A percentile compares a stretch with the other conserved stretches of the same genome.
Conservation (phyloP, 1,139 yeast species). For the Hyphopichia pseudoburtonii region DNA sequence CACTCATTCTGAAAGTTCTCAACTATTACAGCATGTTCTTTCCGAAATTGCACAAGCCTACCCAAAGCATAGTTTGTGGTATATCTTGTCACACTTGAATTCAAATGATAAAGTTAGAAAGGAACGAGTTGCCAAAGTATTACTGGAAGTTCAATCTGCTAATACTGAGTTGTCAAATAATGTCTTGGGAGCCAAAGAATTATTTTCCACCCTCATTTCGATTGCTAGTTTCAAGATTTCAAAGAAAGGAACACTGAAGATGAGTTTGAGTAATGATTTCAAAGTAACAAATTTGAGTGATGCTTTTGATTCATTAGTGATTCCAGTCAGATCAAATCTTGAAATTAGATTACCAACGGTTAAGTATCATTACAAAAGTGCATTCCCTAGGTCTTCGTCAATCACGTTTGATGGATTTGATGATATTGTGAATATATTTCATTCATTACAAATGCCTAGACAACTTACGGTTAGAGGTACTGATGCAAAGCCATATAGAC, state of each 20-base stretch:
- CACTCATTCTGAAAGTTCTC: slow-evolving; percentile 55
- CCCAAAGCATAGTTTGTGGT: slow-evolving; percentile 87
- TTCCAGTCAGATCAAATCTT: slow-evolving; percentile 78
- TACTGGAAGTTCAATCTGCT: slow-evolving; percentile 16
- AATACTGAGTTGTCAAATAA: slow-evolving; percentile 12
- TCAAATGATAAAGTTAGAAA: slow-evolving; percentile 63
- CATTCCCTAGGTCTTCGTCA: slow-evolving; percentile 54
- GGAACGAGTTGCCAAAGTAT: slow-evolving; percentile 42
- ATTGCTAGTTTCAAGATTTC: slow-evolving; percentile 37
- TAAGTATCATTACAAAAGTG: slow-evolving; percentile 31
- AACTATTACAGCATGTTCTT: slow-evolving; percentile 56
- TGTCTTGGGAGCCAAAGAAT: slow-evolving; percentile 26
- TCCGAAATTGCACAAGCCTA: slow-evolving; percentile 58
- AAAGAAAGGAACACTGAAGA: slow-evolving; percentile 31
- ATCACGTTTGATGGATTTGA: slow-evolving; percentile 60
- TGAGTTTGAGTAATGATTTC: slow-evolving; percentile 43
- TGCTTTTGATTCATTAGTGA: slow-evolving; percentile 65
- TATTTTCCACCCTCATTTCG: slow-evolving; percentile 35
- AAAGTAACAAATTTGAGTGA: slow-evolving; percentile 48
- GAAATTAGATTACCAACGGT: slow-evolving; percentile 60
- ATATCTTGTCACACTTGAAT: slow-evolving; percentile 68
- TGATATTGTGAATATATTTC: slow-evolving; percentile 64
- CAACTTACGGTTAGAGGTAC: slow-evolving; percentile 76
- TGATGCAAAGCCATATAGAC: slow-evolving; percentile 67
- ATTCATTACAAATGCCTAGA: slow-evolving; percentile 86